These are phyloP conservation scores for Boletus edulis DNA, from an alignment of 768 basidiomycete genomes.

Conservation along the genomic window DNA sequence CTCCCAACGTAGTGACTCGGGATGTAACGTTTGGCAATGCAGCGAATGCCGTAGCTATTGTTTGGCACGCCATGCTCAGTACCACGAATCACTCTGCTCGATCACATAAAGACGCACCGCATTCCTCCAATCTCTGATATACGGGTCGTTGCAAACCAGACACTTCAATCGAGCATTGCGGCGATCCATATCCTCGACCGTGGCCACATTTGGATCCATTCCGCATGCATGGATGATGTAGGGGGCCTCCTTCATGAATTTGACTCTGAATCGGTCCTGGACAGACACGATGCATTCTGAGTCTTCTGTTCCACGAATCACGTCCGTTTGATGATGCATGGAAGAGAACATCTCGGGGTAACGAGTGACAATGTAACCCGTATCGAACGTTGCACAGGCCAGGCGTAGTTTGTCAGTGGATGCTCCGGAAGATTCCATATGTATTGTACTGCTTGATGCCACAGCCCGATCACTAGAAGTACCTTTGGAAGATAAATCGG, in stretches of 20 bases:
- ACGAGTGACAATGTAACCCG: not conserved
- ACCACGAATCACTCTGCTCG: no score
- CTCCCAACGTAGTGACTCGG: not conserved
- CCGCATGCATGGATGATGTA: conserved; percentile 3
- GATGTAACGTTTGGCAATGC: no score
- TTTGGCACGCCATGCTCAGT: not conserved
- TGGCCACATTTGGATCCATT: not conserved
- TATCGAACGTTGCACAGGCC: conserved; percentile 2
- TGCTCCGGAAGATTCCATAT: no score
- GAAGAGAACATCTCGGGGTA: not conserved
- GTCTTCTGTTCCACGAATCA: no score
- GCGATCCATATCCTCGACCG: conserved; percentile 1
- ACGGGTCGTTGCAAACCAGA: not conserved
- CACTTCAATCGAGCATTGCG: not conserved
- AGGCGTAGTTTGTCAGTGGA: not conserved
- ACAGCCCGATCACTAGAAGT: no score
- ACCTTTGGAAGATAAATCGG: not conserved
- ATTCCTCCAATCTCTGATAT: not conserved
- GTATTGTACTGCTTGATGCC: not conserved
- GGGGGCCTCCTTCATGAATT: not conserved
- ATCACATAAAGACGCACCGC: not conserved
- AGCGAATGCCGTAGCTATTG: not conserved
- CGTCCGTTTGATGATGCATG: not conserved
- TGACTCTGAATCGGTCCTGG: not conserved
- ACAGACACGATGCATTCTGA: not conserved